Conservation (phyloP, 768 basidiomycete genomes). For the Cytidiella melzeri region DNA sequence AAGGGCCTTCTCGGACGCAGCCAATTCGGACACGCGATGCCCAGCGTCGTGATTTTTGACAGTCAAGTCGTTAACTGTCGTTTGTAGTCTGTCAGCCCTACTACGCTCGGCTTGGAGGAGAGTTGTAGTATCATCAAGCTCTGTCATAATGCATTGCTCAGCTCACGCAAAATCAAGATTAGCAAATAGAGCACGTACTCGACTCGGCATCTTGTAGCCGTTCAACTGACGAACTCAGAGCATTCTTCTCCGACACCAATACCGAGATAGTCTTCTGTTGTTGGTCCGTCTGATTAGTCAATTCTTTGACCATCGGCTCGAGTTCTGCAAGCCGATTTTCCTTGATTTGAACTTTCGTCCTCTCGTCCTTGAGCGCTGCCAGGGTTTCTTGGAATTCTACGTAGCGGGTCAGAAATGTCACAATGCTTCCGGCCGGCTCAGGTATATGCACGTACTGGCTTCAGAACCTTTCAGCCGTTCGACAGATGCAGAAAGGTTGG, state of each 20-base stretch:
- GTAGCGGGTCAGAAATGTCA: not conserved
- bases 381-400: conserved; percentile 7
- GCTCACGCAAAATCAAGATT: not conserved
- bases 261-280: conserved; percentile 37
- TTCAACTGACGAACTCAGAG: conserved; percentile 26
- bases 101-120: conserved; percentile 18
- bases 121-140: conserved; percentile 19
- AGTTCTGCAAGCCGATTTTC: conserved; percentile 9
- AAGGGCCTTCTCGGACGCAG: conserved; percentile 49
- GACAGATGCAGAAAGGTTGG: conserved; percentile 4
- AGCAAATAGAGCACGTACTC: conserved; percentile 15
- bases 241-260: conserved; percentile 32
- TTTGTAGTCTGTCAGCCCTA: conserved; percentile 15
- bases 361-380: conserved; percentile 4
- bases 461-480: conserved; percentile 7
- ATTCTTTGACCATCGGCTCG: conserved; percentile 17
- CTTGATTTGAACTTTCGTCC: not conserved
- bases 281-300: conserved; percentile 15
- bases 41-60: conserved; percentile 31
- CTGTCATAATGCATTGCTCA: conserved; percentile 8
- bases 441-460: conserved; percentile 3
- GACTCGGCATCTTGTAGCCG: conserved; percentile 25
- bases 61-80: conserved; percentile 38
- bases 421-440: not conserved
- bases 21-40: conserved; percentile 35